phyloP scores from a whole-genome alignment of 2,329 filamentous ascomycete genomes.

The Chaetomium olivaceum region DNA sequence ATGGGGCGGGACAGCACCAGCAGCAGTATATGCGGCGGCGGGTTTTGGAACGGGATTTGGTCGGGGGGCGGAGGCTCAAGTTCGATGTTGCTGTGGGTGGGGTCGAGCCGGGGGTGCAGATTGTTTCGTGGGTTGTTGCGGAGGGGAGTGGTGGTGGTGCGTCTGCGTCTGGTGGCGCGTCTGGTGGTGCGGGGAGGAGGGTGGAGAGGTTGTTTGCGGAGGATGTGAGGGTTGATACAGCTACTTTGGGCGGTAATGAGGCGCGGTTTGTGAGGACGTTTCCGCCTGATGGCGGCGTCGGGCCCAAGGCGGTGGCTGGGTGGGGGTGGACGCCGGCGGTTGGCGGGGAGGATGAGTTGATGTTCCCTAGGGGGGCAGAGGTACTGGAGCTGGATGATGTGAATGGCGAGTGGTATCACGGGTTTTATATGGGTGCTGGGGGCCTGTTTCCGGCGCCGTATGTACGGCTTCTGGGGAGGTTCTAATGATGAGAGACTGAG shows the following conservation, averaged over 20 bases:
- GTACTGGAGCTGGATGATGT: constrained; percentile 81
- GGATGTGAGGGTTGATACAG: constrained; percentile 48
- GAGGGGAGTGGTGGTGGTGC: constrained; percentile 27
- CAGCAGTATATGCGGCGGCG: constrained; percentile 35
- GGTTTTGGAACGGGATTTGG: constrained; percentile 67
- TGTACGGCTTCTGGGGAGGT: constrained; percentile 45
- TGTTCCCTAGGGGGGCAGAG: constrained; percentile 82
- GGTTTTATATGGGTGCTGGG: constrained; percentile 76
- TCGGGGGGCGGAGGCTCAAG: constrained; percentile 72
- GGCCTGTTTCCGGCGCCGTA: constrained; percentile 82
- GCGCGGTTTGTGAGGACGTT: constrained; percentile 45
- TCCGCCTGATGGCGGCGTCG: constrained; percentile 75
- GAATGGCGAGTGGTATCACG: constrained; percentile 89
- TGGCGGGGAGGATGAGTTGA: constrained; percentile 69
- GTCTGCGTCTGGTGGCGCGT: not conserved
- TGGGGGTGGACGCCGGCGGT: constrained; percentile 78
- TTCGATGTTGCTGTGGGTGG: constrained; percentile 49
- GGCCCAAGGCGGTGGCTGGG: constrained; percentile 61
- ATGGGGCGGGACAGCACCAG: not conserved
- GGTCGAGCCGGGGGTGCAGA: constrained; percentile 41
- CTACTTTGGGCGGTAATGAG: constrained; percentile 10
- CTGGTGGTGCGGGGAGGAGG: constrained; percentile 32
- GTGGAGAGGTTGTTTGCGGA: constrained; percentile 51
- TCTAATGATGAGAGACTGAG: not conserved
- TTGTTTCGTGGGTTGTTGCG: constrained; percentile 54